phyloP scores from a whole-genome alignment of 345 rosid species.

The Gossypium sturtianum region DNA sequence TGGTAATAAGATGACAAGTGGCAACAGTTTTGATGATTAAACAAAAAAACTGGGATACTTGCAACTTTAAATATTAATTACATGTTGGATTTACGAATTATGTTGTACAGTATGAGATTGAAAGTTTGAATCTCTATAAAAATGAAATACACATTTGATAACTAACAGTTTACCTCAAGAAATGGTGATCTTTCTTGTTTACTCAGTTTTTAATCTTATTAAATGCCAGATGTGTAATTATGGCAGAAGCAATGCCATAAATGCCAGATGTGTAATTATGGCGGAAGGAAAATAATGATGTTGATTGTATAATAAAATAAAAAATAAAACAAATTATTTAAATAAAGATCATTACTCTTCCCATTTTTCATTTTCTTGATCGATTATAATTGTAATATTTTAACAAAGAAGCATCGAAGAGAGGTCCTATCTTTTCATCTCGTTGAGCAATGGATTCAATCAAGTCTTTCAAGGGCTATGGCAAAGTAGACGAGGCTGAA shows the following conservation, averaged over 20 bases:
- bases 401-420: conserved; percentile 17
- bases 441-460: conserved; percentile 53
- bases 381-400: background rate
- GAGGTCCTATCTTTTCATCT: background rate
- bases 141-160: too few relatives aligned
- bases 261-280: background rate
- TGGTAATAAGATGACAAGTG: background rate
- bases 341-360: too few relatives aligned
- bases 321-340: too few relatives aligned
- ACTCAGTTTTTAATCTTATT: background rate
- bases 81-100: background rate
- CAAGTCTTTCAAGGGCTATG: conserved; percentile 83
- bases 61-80: too few relatives aligned
- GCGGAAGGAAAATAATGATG: background rate
- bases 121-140: too few relatives aligned
- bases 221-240: background rate
- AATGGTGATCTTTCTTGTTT: too few relatives aligned
- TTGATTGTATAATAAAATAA: background rate
- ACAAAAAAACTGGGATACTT: too few relatives aligned
- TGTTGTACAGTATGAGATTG: too few relatives aligned
- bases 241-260: background rate
- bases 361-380: background rate
- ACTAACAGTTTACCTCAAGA: too few relatives aligned
- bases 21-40: background rate
- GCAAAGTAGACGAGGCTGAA: conserved; percentile 66